These are phyloP conservation scores for Chrysanthemum lavandulifolium DNA, from an alignment of 129 eudicot species.

Conservation along the genomic window DNA sequence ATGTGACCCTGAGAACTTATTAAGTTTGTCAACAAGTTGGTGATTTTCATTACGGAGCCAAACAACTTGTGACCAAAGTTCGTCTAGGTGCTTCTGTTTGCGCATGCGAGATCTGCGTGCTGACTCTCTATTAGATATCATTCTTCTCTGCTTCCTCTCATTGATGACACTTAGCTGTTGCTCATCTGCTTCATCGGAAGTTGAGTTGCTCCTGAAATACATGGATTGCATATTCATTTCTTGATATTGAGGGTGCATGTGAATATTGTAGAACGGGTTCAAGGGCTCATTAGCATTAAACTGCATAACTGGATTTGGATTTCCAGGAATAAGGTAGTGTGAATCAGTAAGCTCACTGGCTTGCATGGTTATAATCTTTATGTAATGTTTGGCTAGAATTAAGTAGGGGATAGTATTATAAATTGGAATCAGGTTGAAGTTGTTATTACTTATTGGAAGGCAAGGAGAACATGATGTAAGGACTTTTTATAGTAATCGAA, in stretches of 20 bases:
- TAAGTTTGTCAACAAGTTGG: conserved; percentile 71
- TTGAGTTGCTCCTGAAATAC: conserved; percentile 69
- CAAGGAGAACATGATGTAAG: conserved; percentile 45
- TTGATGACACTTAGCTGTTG: conserved; percentile 73
- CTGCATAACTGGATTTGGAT: conserved; percentile 44
- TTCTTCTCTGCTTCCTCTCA: conserved; percentile 94
- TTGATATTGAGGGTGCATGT: conserved; percentile 57
- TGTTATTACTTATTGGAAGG: conserved; percentile 32
- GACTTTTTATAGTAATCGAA: conserved; percentile 67
- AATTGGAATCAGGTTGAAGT: conserved; percentile 14
- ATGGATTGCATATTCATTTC: conserved; percentile 52
- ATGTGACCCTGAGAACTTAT: conserved; percentile 63
- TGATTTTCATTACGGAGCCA: conserved; percentile 90
- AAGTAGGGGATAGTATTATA: conserved; percentile 1
- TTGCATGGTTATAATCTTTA: conserved; percentile 59
- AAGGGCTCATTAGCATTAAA: conserved; percentile 31
- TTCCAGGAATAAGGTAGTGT: conserved; percentile 48
- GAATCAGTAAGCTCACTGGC: conserved; percentile 57
- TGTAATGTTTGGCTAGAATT: conserved; percentile 11
- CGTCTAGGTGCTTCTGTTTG: conserved; percentile 93
- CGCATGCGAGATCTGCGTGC: conserved; percentile 99
- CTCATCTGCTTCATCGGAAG: conserved; percentile 98
- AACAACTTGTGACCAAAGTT: conserved; percentile 93
- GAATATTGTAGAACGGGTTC: conserved; percentile 54
- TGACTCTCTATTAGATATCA: conserved; percentile 96